Evolutionary conservation across 306 rosid species (phyloP), one percentile per base, ranked within the genome.

Genomic region (Comarum palustre): DNA sequence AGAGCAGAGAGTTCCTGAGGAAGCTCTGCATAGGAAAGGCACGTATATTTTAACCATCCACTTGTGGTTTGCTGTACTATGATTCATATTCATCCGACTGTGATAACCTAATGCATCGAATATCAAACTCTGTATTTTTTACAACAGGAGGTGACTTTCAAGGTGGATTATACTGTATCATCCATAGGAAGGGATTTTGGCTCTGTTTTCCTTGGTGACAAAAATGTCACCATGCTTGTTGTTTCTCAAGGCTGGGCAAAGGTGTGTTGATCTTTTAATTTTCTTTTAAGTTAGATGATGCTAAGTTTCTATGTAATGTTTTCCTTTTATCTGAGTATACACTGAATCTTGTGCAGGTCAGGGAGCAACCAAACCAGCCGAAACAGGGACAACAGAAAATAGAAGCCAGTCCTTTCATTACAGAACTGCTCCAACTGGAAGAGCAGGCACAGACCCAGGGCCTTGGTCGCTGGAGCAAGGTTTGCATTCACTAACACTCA

Each of bases 381-480:
- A 62, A 62, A 36, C 67, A 62, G 78, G 96, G 96, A 57, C 96
- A 86, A 69, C 96, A 88, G 81, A 91, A 95, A 78, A 90, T 90
- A 75, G 99, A 95, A 85, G 96, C 59, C 5, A 95, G 97, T 77
- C 99, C 99, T 17, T 88, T 83, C 83, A 84, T 95, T 29, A 76
- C 93, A 20, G 96, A 95, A 55, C 77, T 95, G 82, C 81, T 85
- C 32, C 87, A 89, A 17, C 78, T 84, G n/a, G 96, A 95, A 82
- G 99, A 95, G 57, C 90, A 85, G 73, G 97, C 97, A 47, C 88
- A 88, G 86, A 90, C 90, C 71, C 89, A 90, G 38, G 97, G 97
- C 54, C 84, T 87, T 79, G 99, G 99, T 70, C 93, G 96, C 59
- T 90, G 96, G 96, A 95, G 90, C 86, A 90, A 90, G 97, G 99